Evolutionary conservation across 495 filamentous ascomycete species (phyloP).

Genomic region (Mycothermus thermophilus): DNA sequence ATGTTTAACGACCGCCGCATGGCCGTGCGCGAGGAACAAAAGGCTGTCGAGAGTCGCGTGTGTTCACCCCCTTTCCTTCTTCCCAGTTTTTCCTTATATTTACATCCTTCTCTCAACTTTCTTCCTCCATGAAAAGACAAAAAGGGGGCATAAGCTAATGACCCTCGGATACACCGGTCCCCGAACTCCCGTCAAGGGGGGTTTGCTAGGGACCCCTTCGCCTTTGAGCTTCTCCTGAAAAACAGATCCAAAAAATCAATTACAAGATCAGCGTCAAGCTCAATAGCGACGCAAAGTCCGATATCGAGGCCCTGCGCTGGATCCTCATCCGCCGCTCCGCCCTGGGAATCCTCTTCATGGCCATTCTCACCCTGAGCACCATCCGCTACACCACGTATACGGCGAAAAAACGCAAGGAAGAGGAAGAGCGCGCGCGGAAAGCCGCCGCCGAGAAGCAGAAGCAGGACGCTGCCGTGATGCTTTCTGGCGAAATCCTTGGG

Average conservation of each 20-base stretch:
- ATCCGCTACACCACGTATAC: conserved; percentile 36
- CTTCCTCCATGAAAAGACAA: neutral
- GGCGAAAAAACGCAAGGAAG: conserved; percentile 27
- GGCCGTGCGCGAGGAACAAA: conserved; percentile 72
- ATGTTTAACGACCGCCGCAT: conserved; percentile 97
- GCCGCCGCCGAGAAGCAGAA: conserved; percentile 21
- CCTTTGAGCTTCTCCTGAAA: too few species aligned
- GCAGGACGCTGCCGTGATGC: too few species aligned
- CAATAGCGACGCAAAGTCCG: conserved; percentile 73
- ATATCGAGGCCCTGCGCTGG: conserved; percentile 86
- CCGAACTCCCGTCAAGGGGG: too few species aligned
- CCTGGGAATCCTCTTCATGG: conserved; percentile 57
- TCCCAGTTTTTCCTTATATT: neutral
- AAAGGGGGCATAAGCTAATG: neutral
- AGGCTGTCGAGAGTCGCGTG: conserved; percentile 61
- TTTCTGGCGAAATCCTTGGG: neutral
- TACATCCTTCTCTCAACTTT: conserved; percentile 7
- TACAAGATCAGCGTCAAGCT: conserved; percentile 83
- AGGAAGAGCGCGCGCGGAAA: conserved; percentile 20
- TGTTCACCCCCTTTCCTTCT: conserved; percentile 9
- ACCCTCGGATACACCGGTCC: too few species aligned
- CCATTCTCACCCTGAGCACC: conserved; percentile 31
- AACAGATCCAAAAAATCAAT: conserved; percentile 76
- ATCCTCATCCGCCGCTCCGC: conserved; percentile 76
- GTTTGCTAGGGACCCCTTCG: too few species aligned